Conservation (phyloP, 257 asterid genomes). For the Solanum phureja region DNA sequence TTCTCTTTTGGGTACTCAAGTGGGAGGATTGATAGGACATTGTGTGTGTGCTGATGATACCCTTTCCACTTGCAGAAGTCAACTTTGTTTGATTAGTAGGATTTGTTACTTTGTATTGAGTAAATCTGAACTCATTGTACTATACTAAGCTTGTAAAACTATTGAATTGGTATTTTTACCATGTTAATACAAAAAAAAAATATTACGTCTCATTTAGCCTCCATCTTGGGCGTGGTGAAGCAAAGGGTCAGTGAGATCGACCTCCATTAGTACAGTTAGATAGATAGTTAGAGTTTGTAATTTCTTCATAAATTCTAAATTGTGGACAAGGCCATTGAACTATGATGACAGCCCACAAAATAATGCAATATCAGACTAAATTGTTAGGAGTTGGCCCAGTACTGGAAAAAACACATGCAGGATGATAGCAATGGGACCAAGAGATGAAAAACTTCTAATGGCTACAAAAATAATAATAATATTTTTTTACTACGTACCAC, state of each 20-base stretch:
- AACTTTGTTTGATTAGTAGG: not conserved
- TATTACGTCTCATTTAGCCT: not conserved
- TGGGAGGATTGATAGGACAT: not conserved
- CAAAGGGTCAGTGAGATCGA: not conserved
- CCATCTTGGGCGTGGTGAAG: not conserved
- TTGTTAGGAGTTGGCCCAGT: not conserved
- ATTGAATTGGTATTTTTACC: not conserved
- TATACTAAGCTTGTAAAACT: not conserved
- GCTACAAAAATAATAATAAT: not conserved
- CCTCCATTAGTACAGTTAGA: not conserved
- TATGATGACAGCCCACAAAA: not conserved
- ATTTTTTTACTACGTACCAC: no score
- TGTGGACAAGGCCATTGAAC: not conserved
- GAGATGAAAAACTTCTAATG: not conserved
- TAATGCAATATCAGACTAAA: not conserved
- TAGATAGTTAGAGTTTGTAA: not conserved
- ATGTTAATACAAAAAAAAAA: not conserved
- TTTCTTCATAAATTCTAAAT: no score
- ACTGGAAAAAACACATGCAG: not conserved
- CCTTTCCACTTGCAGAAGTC: not conserved
- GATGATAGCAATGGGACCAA: not conserved
- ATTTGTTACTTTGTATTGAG: not conserved
- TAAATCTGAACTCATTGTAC: not conserved
- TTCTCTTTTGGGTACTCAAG: not conserved
- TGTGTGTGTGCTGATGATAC: not conserved